Evolutionary conservation across 768 basidiomycete species (phyloP), one percentile per base, ranked within the genome.

Genomic region (Amanita muscaria): DNA sequence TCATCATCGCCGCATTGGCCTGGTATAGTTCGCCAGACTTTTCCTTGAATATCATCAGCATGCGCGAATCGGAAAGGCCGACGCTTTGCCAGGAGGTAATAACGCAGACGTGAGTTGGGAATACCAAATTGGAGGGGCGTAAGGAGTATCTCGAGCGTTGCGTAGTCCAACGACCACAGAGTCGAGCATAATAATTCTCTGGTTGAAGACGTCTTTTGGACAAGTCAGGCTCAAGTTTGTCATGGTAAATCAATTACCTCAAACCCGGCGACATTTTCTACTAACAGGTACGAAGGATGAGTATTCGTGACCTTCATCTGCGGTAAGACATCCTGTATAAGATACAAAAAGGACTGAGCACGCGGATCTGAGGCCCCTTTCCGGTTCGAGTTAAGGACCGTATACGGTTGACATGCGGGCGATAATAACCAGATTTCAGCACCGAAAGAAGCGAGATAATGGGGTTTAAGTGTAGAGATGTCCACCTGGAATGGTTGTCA

Each of bases 251-350:
- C 11, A n/a, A 31, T 38, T 57, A 85, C 87, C 77, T 87, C 83
- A 52, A 89, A 89, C 6, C 85, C 86, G 8, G 79, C 83, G 3
- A 90, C 88, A 52, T 89, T 89, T 56, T 89, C 88, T 7, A 90
- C 66, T 9, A 89, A 68, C 8, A 89, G 55, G 47, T 70, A 73
- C 3, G 60, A 62, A 4, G 88, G 88, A 44, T 78, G 74, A 3
- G 59, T 60, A 27, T 64, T 53, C 7, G 53, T 56, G 3, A 51
- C 46, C 7, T 65, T 73, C 40, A 89, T 58, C 21, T 74, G 70
- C 0, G 85, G 84, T 0, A 89, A 65, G 18, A 89, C 68, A 19
- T 59, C 57, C 47, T 75, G 68, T 32, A 88, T 65, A 30, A 90
- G 70, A 58, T 84, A 78, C 16, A 88, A 66, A 59, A 89, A 90